Conservation (phyloP, 2,329 filamentous ascomycete genomes). For the Plectosphaerella cucumerina region DNA sequence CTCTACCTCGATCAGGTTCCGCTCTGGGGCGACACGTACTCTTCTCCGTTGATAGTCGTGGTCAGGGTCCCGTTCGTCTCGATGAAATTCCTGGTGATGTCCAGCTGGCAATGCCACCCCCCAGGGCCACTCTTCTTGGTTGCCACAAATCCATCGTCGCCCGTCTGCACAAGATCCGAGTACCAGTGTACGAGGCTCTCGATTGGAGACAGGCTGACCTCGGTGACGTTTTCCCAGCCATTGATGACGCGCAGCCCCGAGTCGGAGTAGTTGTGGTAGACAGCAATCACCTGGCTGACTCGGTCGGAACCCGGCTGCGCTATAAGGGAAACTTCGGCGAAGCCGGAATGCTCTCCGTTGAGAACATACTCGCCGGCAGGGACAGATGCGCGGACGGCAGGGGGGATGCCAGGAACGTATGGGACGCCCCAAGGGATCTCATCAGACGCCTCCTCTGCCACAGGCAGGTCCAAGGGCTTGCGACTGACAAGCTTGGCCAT, state of each 20-base stretch:
- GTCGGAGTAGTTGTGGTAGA: slow-evolving; percentile 32
- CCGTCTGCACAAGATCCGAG: slow-evolving; percentile 30
- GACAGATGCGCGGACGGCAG: not conserved
- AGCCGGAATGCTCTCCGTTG: slow-evolving; percentile 10
- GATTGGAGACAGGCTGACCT: slow-evolving; percentile 14
- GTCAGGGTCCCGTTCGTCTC: slow-evolving; percentile 33
- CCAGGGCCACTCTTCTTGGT: slow-evolving; percentile 32
- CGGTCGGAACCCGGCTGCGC: slow-evolving; percentile 1
- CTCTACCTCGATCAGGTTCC: no score
- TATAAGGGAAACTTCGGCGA: slow-evolving; percentile 15
- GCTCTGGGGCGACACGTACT: slow-evolving; percentile 31
- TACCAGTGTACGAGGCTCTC: slow-evolving; percentile 27
- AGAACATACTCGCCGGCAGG: slow-evolving; percentile 14
- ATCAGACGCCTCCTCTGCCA: slow-evolving; percentile 2
- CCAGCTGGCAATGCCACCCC: slow-evolving; percentile 33
- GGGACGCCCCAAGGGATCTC: slow-evolving; percentile 4
- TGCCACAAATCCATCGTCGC: slow-evolving; percentile 12
- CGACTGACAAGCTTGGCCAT: slow-evolving; percentile 29
- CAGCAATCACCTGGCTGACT: slow-evolving; percentile 21
- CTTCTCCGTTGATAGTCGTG: slow-evolving; percentile 28
- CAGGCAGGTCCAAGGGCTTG: slow-evolving; percentile 17
- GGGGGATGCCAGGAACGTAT: slow-evolving; percentile 3
- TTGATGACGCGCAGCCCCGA: slow-evolving; percentile 24
- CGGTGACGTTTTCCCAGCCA: slow-evolving; percentile 29
- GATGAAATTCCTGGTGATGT: slow-evolving; percentile 33